These are phyloP conservation scores for Spongiforma sp. DNA, from an alignment of 1,284 basidiomycete species.

Conservation along the genomic window DNA sequence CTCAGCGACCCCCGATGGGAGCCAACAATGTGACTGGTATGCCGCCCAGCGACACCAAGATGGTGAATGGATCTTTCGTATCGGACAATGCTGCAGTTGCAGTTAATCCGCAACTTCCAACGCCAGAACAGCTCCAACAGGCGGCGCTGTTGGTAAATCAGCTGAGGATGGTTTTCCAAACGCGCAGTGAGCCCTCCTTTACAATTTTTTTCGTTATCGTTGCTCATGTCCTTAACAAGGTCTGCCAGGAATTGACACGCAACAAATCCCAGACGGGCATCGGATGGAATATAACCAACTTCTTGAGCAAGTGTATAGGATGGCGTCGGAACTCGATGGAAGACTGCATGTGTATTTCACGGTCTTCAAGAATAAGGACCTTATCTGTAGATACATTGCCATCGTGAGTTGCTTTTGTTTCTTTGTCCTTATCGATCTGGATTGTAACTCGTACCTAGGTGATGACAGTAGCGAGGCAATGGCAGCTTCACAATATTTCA, in stretches of 20 bases:
- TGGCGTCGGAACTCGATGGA: slow-evolving; percentile 50
- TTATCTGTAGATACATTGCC: slow-evolving; percentile 51
- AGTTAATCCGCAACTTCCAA: slow-evolving; percentile 23
- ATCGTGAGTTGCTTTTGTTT: slow-evolving; percentile 53
- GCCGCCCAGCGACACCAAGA: slow-evolving; percentile 27
- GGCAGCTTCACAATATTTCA: slow-evolving; percentile 44
- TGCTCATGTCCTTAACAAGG: slow-evolving; percentile 18
- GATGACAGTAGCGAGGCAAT: slow-evolving; percentile 56
- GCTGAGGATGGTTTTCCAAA: slow-evolving; percentile 38
- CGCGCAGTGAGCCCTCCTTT: slow-evolving; percentile 37
- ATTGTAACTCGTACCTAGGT: slow-evolving; percentile 43
- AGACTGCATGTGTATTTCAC: slow-evolving; percentile 55
- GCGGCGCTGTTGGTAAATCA: slow-evolving; percentile 38
- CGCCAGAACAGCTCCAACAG: slow-evolving; percentile 38
- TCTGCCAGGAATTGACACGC: slow-evolving; percentile 31
- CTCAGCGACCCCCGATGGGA: slow-evolving; percentile 25
- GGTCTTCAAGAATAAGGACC: slow-evolving; percentile 50
- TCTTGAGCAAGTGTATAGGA: slow-evolving; percentile 53
- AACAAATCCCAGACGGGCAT: slow-evolving; percentile 56
- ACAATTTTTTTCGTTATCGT: slow-evolving; percentile 17
- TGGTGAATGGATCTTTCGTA: slow-evolving; percentile 20
- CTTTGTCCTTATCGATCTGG: slow-evolving; percentile 13
- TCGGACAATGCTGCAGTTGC: slow-evolving; percentile 14
- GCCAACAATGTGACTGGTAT: slow-evolving; percentile 19
- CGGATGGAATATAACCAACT: slow-evolving; percentile 53